These are phyloP conservation scores for Saccharum hybrid DNA, from an alignment of 202 grass and related monocot genomes.

Conservation along the genomic window DNA sequence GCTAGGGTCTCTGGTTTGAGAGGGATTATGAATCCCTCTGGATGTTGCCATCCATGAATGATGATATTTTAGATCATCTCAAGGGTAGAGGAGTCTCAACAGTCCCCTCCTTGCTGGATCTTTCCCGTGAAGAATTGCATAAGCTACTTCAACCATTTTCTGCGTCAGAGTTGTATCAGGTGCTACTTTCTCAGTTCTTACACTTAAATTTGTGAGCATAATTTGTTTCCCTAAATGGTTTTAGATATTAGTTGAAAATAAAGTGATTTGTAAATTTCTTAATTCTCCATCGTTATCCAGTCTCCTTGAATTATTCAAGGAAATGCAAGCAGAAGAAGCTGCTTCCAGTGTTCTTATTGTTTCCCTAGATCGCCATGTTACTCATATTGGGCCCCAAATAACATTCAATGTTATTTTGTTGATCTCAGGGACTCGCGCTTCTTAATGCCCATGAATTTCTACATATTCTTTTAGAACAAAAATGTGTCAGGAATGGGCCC, in stretches of 20 bases:
- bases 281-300: conserved; percentile 13
- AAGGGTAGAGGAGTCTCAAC: conserved; percentile 61
- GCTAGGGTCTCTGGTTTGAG: conserved; percentile 90
- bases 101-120: conserved; percentile 59
- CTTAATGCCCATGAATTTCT: conserved; percentile 28
- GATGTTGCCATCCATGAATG: conserved; percentile 94
- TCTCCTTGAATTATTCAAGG: conserved; percentile 32
- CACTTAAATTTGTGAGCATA: conserved; percentile 18
- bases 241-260: conserved; percentile 29
- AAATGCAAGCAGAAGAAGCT: conserved; percentile 3
- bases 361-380: conserved; percentile 27
- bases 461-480: not conserved
- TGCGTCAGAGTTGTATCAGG: conserved; percentile 72
- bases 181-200: conserved; percentile 40
- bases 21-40: conserved; percentile 72
- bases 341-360: conserved; percentile 13
- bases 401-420: conserved; percentile 15
- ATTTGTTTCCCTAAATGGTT: conserved; percentile 29
- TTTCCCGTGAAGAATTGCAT: conserved; percentile 72
- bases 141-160: conserved; percentile 60
- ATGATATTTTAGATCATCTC: conserved; percentile 72
- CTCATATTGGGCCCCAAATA: not conserved
- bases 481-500: not conserved
- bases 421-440: not conserved
- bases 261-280: conserved; percentile 9